These are phyloP conservation scores for Calonectria naviculata DNA, from an alignment of 2,329 filamentous ascomycete genomes.

Conservation along the genomic window DNA sequence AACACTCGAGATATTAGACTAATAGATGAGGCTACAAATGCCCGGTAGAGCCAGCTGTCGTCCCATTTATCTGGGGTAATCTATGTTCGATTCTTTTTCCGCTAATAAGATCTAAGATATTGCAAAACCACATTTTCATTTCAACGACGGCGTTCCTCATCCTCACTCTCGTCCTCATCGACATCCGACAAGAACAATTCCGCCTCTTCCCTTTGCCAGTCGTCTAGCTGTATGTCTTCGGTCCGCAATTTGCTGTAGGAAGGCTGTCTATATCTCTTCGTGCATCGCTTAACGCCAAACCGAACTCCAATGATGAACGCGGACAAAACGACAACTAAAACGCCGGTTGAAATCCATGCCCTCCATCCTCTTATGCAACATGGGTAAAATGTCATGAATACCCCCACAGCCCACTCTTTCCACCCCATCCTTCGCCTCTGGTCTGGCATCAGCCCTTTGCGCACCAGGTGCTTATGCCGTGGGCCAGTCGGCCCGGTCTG, in stretches of 20 bases:
- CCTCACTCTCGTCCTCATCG: not conserved
- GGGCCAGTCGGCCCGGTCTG: slow-evolving; percentile 47
- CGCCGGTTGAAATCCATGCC: slow-evolving; percentile 38
- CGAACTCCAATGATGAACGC: slow-evolving; percentile 21
- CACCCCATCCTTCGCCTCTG: slow-evolving; percentile 34
- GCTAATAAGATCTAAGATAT: not conserved
- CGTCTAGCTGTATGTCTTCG: slow-evolving; percentile 44
- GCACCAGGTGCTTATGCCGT: slow-evolving; percentile 44
- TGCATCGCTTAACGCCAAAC: slow-evolving; percentile 14
- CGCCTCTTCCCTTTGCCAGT: slow-evolving; percentile 47
- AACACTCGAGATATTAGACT: no score
- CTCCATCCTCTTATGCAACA: slow-evolving; percentile 50
- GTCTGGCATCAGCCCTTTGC: slow-evolving; percentile 46
- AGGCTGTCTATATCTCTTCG: slow-evolving; percentile 18
- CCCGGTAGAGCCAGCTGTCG: no score
- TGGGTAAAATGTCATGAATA: slow-evolving; percentile 46
- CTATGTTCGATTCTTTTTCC: not conserved
- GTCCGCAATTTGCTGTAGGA: slow-evolving; percentile 33
- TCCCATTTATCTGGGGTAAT: not conserved
- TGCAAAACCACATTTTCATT: not conserved
- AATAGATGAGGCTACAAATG: no score
- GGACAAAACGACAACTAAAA: slow-evolving; percentile 25
- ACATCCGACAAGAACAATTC: slow-evolving; percentile 26
- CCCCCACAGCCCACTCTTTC: slow-evolving; percentile 40
- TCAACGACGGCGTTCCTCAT: not conserved